phyloP scores from a whole-genome alignment of 306 rosid species.

The Echinosophora koreensis region DNA sequence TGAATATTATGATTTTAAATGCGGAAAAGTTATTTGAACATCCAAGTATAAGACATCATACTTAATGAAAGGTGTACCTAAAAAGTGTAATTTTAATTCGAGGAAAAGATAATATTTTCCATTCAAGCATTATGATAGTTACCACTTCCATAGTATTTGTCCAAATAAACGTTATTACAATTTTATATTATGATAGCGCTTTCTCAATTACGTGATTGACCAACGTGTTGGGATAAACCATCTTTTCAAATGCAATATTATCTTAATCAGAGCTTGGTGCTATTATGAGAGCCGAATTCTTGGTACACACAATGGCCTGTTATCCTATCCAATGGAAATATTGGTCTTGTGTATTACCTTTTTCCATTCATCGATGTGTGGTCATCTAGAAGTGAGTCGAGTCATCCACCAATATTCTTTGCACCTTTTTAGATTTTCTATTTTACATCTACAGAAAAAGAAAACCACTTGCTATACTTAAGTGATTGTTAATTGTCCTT shows the following conservation, averaged over 20 bases:
- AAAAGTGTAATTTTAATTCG: no score
- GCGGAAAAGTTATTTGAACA: no score
- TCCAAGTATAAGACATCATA: no score
- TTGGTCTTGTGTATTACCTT: slow-evolving; percentile 64
- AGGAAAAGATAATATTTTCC: no score
- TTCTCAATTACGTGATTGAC: slow-evolving; percentile 28
- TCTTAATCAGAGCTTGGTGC: slow-evolving; percentile 83
- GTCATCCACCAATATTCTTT: slow-evolving; percentile 37
- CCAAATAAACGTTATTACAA: no score
- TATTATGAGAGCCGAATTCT: slow-evolving; percentile 81
- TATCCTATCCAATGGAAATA: slow-evolving; percentile 73
- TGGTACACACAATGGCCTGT: slow-evolving; percentile 70
- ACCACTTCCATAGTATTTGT: no score
- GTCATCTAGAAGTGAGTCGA: slow-evolving; percentile 74
- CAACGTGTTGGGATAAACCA: slow-evolving; percentile 66
- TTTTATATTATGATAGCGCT: no score
- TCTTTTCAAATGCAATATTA: slow-evolving; percentile 66
- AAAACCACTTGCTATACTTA: slow-evolving; percentile 1
- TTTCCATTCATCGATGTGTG: slow-evolving; percentile 65
- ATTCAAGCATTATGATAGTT: no score
- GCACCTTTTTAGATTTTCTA: slow-evolving; percentile 20
- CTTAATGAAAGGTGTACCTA: no score
- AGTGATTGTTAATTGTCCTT: no score
- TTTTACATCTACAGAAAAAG: slow-evolving; percentile 32
- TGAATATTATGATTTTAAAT: no score